Percentiles rank a stretch among this genome's conserved stretches.
Evolutionary conservation across 805 yeast genomes (phyloP).

Genomic region (Monosporozyma servazzii): DNA sequence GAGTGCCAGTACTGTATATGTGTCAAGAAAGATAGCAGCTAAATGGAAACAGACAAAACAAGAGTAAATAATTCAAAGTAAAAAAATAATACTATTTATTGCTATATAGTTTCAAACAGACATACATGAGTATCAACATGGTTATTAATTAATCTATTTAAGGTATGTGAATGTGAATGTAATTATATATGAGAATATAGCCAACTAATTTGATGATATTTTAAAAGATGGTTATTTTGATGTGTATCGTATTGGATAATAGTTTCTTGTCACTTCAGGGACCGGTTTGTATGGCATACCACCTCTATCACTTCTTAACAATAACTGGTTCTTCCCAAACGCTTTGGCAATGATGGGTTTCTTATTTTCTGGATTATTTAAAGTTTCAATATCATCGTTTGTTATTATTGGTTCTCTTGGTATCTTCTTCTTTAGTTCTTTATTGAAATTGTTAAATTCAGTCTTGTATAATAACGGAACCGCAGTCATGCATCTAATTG

Average conservation of each 20-base stretch:
- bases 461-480: constrained; percentile 18
- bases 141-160: not conserved
- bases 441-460: constrained; percentile 21
- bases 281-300: constrained; percentile 29
- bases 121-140: not conserved
- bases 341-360: constrained; percentile 26
- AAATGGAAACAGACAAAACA: constrained; percentile 3
- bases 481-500: constrained; percentile 19
- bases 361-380: constrained; percentile 2
- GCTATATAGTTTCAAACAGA: not conserved
- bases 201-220: not conserved
- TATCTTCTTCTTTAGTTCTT: constrained; percentile 18
- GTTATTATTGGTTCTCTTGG: constrained; percentile 26
- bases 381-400: constrained; percentile 3
- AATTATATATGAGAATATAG: not conserved
- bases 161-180: not conserved
- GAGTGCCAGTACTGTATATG: constrained; percentile 24
- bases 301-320: constrained; percentile 28
- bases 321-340: constrained; percentile 26
- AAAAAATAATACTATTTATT: not conserved
- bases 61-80: not conserved
- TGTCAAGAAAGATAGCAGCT: constrained; percentile 16
- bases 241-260: constrained; percentile 13
- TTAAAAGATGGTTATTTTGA: not conserved
- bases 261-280: constrained; percentile 25